Evolutionary conservation across 1,139 yeast species (phyloP).

Genomic region (Geotrichum reessii): DNA sequence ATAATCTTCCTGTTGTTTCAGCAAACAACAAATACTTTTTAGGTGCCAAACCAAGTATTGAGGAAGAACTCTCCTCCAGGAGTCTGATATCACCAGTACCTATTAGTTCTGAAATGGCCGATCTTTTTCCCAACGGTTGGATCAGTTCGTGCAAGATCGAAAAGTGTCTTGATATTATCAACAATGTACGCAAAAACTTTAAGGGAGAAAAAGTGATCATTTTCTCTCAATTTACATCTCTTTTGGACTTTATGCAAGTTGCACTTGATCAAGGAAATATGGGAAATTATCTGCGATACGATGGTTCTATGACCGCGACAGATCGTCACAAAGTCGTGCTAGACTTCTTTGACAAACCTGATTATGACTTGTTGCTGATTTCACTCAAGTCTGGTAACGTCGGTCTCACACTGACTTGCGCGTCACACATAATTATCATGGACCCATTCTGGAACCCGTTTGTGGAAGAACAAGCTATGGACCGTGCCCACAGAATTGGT

Average conservation of each 20-base stretch:
- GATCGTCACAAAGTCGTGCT: constrained; percentile 58
- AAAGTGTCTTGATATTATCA: constrained; percentile 45
- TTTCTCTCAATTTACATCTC: constrained; percentile 78
- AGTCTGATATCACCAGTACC: neutral
- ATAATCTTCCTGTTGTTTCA: constrained; percentile 1
- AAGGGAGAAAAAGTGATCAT: constrained; percentile 65
- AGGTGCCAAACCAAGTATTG: neutral
- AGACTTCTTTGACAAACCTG: constrained; percentile 54
- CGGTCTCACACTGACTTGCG: constrained; percentile 87
- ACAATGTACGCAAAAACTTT: constrained; percentile 38
- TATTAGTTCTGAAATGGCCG: constrained; percentile 21
- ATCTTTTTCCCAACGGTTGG: constrained; percentile 35
- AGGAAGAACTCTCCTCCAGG: neutral
- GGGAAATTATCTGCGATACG: constrained; percentile 52
- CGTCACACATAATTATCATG: constrained; percentile 80
- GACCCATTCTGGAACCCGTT: constrained; percentile 98
- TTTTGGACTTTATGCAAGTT: constrained; percentile 64
- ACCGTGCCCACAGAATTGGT: constrained; percentile 89
- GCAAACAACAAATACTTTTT: constrained; percentile 3
- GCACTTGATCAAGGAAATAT: constrained; percentile 46
- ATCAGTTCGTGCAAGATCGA: constrained; percentile 43
- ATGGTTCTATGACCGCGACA: constrained; percentile 71
- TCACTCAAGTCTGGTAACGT: constrained; percentile 90
- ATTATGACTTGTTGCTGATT: constrained; percentile 53
- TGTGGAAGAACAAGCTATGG: constrained; percentile 95